Base-by-base conservation (phyloP, 495 filamentous ascomycete genomes). In the Aspergillus egyptiacus region DNA sequence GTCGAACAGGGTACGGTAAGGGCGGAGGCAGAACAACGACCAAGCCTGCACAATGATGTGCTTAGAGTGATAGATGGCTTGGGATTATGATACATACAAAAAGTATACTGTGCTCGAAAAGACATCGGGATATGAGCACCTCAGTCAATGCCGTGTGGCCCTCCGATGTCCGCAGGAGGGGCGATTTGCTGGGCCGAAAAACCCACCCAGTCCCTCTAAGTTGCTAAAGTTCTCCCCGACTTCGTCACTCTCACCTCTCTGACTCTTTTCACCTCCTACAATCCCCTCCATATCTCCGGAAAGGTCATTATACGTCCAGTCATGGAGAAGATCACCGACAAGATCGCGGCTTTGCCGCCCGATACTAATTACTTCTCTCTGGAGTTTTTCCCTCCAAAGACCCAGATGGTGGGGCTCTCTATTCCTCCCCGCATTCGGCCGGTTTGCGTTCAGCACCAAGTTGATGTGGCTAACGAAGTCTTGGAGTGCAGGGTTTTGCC, bases 331-430 rank as follows among this genome's bases (percentile, higher is more conserved):
- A 89, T 98, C 62, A 96, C 89, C 45, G 86, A 95, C 74, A 97
- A 97, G 78, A 90, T 97, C 60, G 86, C 87, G 67, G 88, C 89
- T 53, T 70, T 98, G 70, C 86, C 88, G 63, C 77, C 83, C 30
- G 81, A 85, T 66, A 77, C 78, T 43, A 81, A 81, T 58, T 98
- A 91, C 74, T 91, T 95, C 71, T 97, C 94, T 25, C 84, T 97
- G 56, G 94, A 98, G 73, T 98, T 98, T 80, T 97, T 98, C 69
- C 93, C 93, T 46, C 94, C 94, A 43, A 97, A 96, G 70, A 98
- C 93, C 18, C 71, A 80, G 48, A 94, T 91, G 85, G 90, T 84
- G 66, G 64, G 68, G 65, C 63, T 46, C 63, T 46, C 50, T 25
- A 31, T 34, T 42, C 55, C 61, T 57, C 60, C 63, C 61, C 56